Evolutionary conservation across 1,284 basidiomycete genomes (phyloP), one percentile per base, ranked within the genome.

Genomic region (Cutaneotrichosporon cyanovorans): DNA sequence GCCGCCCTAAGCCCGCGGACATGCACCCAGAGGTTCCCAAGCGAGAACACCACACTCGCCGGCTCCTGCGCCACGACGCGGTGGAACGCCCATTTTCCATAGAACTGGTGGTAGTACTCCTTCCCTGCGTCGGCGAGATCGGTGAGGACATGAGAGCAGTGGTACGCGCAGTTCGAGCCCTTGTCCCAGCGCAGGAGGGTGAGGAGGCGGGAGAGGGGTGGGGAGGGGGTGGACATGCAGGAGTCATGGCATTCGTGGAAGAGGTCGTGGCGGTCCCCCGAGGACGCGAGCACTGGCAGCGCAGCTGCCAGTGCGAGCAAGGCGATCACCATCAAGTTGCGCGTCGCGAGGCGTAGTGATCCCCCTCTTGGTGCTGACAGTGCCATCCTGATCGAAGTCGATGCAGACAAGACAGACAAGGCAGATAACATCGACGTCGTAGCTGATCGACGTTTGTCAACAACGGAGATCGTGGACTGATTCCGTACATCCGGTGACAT

Each of bases 51-150:
- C 45, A 96, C 91, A 11, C 87, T 88, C 12, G 91, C 82, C 4
- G 93, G 92, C 69, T 99, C 95, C 69, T 98, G 95, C 21, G 89
- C 89, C 5, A 77, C 71, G 19, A 87, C 73, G 33, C 90, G 77
- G 79, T 83, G 84, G 69, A 96, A 96, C 0, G 90, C 87, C 92
- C 93, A 98, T 74, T 98, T 98, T 20, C 95, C 95, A 61, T 90
- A 81, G 69, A 87, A 96, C 62, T 95, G 91, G 45, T 85, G 77
- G 18, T 85, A 72, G 15, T 53, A 23, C 28, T 48, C 40, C 15
- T 21, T 20, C 32, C 70, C 57, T 50, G 64, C 14, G 73, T 65
- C 77, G 4, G 81, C 62, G 20, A 82, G 80, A 19, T 76, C 71
- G 14, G 90, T 95, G 45, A 93, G 77, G 41, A 76, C 69, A 62